These are phyloP conservation scores for Candida ovalis DNA, from an alignment of 805 yeast species.

Conservation along the genomic window DNA sequence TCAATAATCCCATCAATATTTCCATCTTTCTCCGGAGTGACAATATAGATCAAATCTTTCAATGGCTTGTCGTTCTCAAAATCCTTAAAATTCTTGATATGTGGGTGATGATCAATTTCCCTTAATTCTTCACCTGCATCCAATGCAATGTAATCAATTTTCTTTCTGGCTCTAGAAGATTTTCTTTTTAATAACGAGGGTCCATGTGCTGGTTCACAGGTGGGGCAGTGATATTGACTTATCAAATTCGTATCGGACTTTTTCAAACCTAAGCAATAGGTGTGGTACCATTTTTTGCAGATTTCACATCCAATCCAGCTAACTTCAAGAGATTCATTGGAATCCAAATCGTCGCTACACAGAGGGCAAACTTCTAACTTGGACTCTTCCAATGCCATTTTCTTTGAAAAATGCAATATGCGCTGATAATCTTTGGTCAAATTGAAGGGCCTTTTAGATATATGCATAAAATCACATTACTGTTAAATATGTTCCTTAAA, in stretches of 20 bases:
- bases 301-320: slow-evolving; percentile 57
- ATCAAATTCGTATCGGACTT: slow-evolving; percentile 36
- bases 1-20: slow-evolving; percentile 18
- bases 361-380: slow-evolving; percentile 18
- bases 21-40: slow-evolving; percentile 19
- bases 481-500: too few species aligned
- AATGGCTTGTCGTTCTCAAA: slow-evolving; percentile 28
- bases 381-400: not conserved
- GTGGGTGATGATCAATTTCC: slow-evolving; percentile 56
- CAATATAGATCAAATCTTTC: slow-evolving; percentile 26
- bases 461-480: too few species aligned
- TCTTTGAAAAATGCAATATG: too few species aligned
- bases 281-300: slow-evolving; percentile 55
- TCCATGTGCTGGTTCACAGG: slow-evolving; percentile 45
- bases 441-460: too few species aligned
- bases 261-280: slow-evolving; percentile 41
- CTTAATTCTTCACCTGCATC: slow-evolving; percentile 63
- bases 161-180: slow-evolving; percentile 50
- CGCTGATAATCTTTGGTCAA: not conserved
- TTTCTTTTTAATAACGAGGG: slow-evolving; percentile 47
- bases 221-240: slow-evolving; percentile 50
- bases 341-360: slow-evolving; percentile 14
- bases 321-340: slow-evolving; percentile 12
- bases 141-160: slow-evolving; percentile 74
- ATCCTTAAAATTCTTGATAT: slow-evolving; percentile 34